Conservation (phyloP, 2,329 filamentous ascomycete species). For the Ceratocystis harringtonii region DNA sequence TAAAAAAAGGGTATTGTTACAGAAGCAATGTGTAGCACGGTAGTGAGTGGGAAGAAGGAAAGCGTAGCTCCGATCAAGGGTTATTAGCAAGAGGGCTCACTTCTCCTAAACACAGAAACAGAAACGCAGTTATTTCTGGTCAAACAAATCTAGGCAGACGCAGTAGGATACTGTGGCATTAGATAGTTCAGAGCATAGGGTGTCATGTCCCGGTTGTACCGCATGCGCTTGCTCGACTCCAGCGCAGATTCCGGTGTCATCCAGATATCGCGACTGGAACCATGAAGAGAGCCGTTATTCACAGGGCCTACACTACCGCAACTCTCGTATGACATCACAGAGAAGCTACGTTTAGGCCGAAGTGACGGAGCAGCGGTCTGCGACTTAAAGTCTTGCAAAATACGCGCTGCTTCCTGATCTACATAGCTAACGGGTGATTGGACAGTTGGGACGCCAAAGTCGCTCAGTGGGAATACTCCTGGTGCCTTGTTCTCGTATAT, state of each 20-base stretch:
- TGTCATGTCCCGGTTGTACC: not conserved
- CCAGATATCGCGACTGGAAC: constrained; percentile 19
- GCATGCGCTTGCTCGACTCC: constrained; percentile 3
- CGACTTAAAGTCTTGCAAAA: constrained; percentile 11
- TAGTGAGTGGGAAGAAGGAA: not conserved
- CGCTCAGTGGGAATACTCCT: not conserved
- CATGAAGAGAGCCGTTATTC: constrained; percentile 37
- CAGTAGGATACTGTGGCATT: not conserved
- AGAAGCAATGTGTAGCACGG: not conserved
- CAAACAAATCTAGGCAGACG: not conserved
- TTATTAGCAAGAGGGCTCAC: not conserved
- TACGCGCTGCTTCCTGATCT: constrained; percentile 9
- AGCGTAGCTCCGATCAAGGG: not conserved
- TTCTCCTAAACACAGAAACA: not conserved
- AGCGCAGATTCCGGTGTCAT: constrained; percentile 25
- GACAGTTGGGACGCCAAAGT: not conserved
- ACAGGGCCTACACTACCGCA: constrained; percentile 43
- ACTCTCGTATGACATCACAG: constrained; percentile 23
- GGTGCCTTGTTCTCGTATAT: not conserved
- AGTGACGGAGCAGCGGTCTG: not conserved
- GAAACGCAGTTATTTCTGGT: no score
- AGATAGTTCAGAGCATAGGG: constrained; percentile 1
- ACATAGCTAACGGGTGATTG: constrained; percentile 2
- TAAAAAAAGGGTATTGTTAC: not conserved
- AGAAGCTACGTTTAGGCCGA: constrained; percentile 10